A percentile compares a stretch with the other conserved stretches of the same genome.
These are phyloP conservation scores for Piper betle DNA, from an alignment of 164 flowering plant genomes.

Conservation along the genomic window DNA sequence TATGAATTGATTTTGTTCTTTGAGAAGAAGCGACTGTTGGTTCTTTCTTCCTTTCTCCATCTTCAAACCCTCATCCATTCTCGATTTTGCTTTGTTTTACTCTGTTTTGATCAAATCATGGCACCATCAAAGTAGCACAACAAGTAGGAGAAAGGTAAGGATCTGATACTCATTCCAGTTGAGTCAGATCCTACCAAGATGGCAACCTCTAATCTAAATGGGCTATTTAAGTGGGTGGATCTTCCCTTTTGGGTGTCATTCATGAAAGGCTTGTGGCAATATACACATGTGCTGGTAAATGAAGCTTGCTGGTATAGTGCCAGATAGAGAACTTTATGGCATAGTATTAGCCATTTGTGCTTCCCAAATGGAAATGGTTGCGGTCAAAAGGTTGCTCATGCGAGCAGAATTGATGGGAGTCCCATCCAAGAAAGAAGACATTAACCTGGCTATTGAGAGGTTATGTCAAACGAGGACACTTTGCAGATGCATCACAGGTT, in stretches of 20 bases:
- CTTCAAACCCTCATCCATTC: too few species aligned
- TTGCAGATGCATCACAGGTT: conserved; percentile 58
- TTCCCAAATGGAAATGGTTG: conserved; percentile 48
- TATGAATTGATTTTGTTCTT: too few species aligned
- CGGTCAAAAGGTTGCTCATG: conserved; percentile 52
- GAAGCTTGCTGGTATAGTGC: conserved; percentile 71
- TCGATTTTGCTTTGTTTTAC: too few species aligned
- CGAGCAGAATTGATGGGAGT: conserved; percentile 35
- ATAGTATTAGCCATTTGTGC: conserved; percentile 89
- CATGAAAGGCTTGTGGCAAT: conserved; percentile 85
- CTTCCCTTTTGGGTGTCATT: conserved; percentile 38
- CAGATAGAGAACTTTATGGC: conserved; percentile 58
- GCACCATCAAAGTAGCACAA: too few species aligned
- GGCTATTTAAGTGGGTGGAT: conserved; percentile 49
- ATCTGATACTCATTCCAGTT: too few species aligned
- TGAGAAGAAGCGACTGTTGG: too few species aligned
- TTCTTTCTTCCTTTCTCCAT: too few species aligned
- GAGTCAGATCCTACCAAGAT: too few species aligned
- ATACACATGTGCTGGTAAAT: conserved; percentile 88
- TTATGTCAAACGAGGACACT: conserved; percentile 76
- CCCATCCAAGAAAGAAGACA: conserved; percentile 44
- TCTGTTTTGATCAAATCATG: too few species aligned
- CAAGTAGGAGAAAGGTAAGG: too few species aligned
- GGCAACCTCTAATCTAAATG: conserved; percentile 53
- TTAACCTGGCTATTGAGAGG: conserved; percentile 84